Percentiles rank a stretch among this genome's conserved stretches.
phyloP scores from a whole-genome alignment of 2,329 filamentous ascomycete genomes.

The Lizonia empirigonia region DNA sequence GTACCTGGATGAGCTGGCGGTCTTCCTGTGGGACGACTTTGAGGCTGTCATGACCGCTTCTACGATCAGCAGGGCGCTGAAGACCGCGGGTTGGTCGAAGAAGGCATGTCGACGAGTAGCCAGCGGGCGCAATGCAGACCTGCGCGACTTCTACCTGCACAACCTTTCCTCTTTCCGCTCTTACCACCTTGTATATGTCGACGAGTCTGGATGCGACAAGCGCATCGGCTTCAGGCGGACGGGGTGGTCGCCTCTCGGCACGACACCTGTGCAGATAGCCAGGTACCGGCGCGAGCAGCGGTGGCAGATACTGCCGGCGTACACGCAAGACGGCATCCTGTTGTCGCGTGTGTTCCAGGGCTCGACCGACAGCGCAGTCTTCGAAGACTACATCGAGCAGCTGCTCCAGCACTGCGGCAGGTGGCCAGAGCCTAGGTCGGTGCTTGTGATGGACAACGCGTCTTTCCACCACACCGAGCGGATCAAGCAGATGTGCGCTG shows the following conservation, averaged over 20 bases:
- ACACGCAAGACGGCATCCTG: slow-evolving; percentile 11
- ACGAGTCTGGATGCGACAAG: slow-evolving; percentile 50
- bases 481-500: slow-evolving; percentile 37
- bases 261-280: slow-evolving; percentile 26
- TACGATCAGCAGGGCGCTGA: neutral
- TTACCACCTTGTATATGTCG: neutral
- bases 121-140: neutral
- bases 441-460: slow-evolving; percentile 21
- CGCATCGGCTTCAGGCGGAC: slow-evolving; percentile 40
- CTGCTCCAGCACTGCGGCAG: slow-evolving; percentile 14
- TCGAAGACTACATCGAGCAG: slow-evolving; percentile 20
- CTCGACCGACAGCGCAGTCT: slow-evolving; percentile 14
- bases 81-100: neutral
- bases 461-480: slow-evolving; percentile 24
- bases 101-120: neutral
- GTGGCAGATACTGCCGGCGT: slow-evolving; percentile 17
- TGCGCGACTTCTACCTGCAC: neutral
- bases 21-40: neutral
- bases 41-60: neutral
- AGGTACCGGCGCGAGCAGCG: slow-evolving; percentile 14
- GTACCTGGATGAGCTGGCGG: neutral
- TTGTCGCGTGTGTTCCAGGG: slow-evolving; percentile 13
- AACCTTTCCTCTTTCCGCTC: no score
- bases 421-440: slow-evolving; percentile 12
- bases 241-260: slow-evolving; percentile 40